These are phyloP conservation scores for Aotearoamyces nothofagi DNA, from an alignment of 2,329 filamentous ascomycete species.

Conservation along the genomic window DNA sequence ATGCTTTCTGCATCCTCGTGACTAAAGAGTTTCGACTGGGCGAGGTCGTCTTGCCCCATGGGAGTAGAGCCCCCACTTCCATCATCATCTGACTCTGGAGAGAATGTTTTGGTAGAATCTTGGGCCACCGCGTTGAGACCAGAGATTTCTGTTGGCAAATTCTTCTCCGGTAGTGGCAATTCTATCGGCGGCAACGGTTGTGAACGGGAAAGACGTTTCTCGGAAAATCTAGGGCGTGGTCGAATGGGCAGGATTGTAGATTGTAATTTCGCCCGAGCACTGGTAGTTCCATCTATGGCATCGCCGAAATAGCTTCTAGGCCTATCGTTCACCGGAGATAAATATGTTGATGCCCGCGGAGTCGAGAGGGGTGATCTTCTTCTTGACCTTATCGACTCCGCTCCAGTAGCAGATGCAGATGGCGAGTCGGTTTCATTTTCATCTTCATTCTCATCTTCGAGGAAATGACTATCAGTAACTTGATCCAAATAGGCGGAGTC, in stretches of 20 bases:
- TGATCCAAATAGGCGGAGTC: constrained; percentile 18
- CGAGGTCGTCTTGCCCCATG: constrained; percentile 33
- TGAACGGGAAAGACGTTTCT: constrained; percentile 15
- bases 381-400: constrained; percentile 16
- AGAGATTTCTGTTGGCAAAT: no score
- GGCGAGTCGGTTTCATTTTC: constrained; percentile 17
- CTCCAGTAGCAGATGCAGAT: constrained; percentile 2
- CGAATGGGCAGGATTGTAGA: constrained; percentile 14
- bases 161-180: no score
- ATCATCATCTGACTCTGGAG: constrained; percentile 2
- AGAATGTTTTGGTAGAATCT: not conserved
- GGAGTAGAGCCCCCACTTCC: constrained; percentile 9
- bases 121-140: not conserved
- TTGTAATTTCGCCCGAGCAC: constrained; percentile 7
- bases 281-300: not conserved
- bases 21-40: constrained; percentile 55
- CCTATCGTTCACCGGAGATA: constrained; percentile 20
- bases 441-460: constrained; percentile 14
- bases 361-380: constrained; percentile 28
- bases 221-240: constrained; percentile 12
- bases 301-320: constrained; percentile 10
- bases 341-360: constrained; percentile 32
- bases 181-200: no score
- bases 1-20: constrained; percentile 75
- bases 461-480: constrained; percentile 16